Evolutionary conservation across 1,284 basidiomycete genomes (phyloP), one percentile per base, ranked within the genome.

Genomic region (Trichosporon ovoides): DNA sequence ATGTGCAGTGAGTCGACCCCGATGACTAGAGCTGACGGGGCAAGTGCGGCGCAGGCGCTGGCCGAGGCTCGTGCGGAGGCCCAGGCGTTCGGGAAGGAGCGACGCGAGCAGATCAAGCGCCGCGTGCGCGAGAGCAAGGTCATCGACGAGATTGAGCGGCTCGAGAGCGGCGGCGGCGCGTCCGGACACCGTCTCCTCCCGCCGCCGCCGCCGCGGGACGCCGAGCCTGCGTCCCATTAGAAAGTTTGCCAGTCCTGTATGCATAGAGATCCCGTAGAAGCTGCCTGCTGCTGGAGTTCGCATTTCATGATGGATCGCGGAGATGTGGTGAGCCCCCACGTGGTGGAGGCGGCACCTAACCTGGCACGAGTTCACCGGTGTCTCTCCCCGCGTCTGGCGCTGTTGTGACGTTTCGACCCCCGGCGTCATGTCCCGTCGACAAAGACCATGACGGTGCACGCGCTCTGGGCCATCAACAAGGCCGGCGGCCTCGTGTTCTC

Each of bases 401-500:
- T 4, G 40, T 10, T 7, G 22, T 28, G 24, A 31, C 43, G 43
- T 48, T 31, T 48, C 43, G 43, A 7, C 14, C 43, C 13, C 12
- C 11, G 19, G 38, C 43, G 43, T 31, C 24, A 48, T 48, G 43
- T 28, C 14, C 38, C 2, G 20, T n/a, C 24, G 24, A 28, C 43
- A n/a, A 16, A 24, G n/a, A 48, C 34, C 28, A 74, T 75, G 72
- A 71, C 72, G 31, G 66, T 78, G 52, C 74, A 74, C 66, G 68
- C 74, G 5, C 60, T 78, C 35, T 78, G 77, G 93, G 88, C 98
- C 62, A 97, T 98, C 74, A 98, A 98, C 80, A 98, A 98, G 80
- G 96, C 96, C 16, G 95, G 95, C 24, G 96, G 95, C 16, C 84
- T 98, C 38, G 89, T 98, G 59, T 98, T 94, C 78, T 89, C 94